These are phyloP conservation scores for Dendrothele bispora DNA, from an alignment of 768 basidiomycete genomes.

Conservation along the genomic window DNA sequence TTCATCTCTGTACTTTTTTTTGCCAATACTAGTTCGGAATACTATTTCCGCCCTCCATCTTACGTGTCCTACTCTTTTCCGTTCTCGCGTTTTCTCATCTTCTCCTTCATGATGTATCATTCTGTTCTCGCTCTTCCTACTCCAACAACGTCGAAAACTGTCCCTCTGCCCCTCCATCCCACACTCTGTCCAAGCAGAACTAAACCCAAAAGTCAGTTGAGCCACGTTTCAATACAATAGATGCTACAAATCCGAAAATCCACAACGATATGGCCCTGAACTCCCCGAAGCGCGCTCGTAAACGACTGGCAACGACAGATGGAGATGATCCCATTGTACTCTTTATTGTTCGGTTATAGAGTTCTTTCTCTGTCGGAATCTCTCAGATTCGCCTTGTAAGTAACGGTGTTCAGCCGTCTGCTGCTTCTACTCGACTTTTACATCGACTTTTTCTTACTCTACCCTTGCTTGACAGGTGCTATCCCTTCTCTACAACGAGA, in stretches of 20 bases:
- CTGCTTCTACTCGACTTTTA: not conserved
- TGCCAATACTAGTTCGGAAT: too few relatives aligned
- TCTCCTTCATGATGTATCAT: too few relatives aligned
- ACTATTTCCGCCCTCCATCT: too few relatives aligned
- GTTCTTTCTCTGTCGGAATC: conserved; percentile 5
- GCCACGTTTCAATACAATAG: too few relatives aligned
- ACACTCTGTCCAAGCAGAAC: too few relatives aligned
- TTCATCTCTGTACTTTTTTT: too few relatives aligned
- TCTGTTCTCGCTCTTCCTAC: too few relatives aligned
- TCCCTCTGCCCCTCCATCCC: too few relatives aligned
- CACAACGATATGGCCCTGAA: conserved; percentile 51
- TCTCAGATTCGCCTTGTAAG: not conserved
- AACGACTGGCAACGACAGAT: conserved; percentile 30
- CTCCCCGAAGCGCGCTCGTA: conserved; percentile 59
- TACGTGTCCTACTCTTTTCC: too few relatives aligned
- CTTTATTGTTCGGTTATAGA: conserved; percentile 10
- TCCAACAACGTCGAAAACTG: too few relatives aligned
- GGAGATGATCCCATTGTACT: conserved; percentile 9
- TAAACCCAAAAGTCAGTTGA: too few relatives aligned
- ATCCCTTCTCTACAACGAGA: conserved; percentile 47
- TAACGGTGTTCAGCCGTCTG: not conserved
- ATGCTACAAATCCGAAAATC: not conserved
- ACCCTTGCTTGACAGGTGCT: conserved; percentile 27
- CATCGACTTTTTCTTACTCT: not conserved
- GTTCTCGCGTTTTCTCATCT: too few relatives aligned